Percentiles rank a stretch among this genome's conserved stretches.
Evolutionary conservation across 2,329 filamentous ascomycete species (phyloP).

Genomic region (Ophioceras dolichostomum): DNA sequence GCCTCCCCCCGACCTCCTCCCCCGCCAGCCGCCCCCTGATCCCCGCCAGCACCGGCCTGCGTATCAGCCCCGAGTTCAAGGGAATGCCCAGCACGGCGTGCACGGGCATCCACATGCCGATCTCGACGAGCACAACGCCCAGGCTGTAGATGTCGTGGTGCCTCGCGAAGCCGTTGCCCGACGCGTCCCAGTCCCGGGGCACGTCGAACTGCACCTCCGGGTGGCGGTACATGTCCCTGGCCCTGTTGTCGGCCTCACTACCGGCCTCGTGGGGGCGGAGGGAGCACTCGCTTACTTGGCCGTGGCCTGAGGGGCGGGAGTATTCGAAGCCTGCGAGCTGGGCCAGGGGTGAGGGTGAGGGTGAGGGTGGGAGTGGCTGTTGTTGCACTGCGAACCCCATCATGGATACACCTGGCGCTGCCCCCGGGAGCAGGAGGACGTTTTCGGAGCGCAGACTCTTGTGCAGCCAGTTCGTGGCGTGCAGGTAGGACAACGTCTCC

Average conservation of each 20-base stretch:
- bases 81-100: neutral
- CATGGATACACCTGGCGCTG: no score
- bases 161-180: neutral
- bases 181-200: neutral
- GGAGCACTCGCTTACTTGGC: neutral
- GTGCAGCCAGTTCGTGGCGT: neutral
- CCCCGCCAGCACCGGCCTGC: neutral
- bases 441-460: neutral
- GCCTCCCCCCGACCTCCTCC: constrained; percentile 4
- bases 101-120: neutral
- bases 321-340: neutral
- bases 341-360: neutral
- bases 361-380: no score
- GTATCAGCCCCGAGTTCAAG: neutral
- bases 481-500: neutral
- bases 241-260: neutral
- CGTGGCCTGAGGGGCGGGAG: neutral
- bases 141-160: neutral
- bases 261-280: no score
- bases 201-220: neutral
- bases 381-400: no score
- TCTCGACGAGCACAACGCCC: neutral
- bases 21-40: neutral
- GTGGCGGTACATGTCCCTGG: neutral
- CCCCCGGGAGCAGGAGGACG: neutral